These are phyloP conservation scores for Tieghemostelium lacteum DNA, from an alignment of 78 protist species.

Conservation along the genomic window DNA sequence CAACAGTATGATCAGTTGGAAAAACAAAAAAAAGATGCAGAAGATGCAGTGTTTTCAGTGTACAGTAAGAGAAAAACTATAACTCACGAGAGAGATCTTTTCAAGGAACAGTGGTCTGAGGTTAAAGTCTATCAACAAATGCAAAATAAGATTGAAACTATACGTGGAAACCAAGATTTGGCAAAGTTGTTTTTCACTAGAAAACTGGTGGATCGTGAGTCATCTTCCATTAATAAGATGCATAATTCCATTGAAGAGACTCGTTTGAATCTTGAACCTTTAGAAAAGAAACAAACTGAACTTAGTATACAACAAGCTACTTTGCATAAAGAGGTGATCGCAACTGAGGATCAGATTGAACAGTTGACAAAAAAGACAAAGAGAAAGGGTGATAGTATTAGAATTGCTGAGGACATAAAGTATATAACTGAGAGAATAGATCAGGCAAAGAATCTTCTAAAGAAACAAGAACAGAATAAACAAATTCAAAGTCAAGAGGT, in stretches of 20 bases:
- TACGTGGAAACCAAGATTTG: conserved; percentile 30
- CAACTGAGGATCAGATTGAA: conserved; percentile 14
- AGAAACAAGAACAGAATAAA: conserved; percentile 22
- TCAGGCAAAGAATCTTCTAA: conserved; percentile 7
- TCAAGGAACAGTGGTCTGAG: conserved; percentile 90
- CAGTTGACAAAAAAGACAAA: background rate
- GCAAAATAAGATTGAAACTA: background rate
- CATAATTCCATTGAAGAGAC: background rate
- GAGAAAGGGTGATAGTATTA: conserved; percentile 8
- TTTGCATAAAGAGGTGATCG: conserved; percentile 30
- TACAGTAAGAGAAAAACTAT: conserved; percentile 75
- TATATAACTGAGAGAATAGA: conserved; percentile 32
- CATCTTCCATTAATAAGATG: background rate
- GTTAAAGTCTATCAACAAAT: conserved; percentile 80
- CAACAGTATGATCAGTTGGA: conserved; percentile 16
- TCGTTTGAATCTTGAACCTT: conserved; percentile 2
- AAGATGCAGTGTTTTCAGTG: conserved; percentile 42
- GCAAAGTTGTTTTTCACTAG: conserved; percentile 77
- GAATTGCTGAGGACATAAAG: conserved; percentile 38
- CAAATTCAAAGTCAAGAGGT: conserved; percentile 2
- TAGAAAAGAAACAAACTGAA: background rate
- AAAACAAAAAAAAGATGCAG: conserved; percentile 32
- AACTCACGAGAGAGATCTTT: conserved; percentile 84
- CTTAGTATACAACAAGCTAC: conserved; percentile 39
- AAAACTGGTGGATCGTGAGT: background rate